phyloP scores from a whole-genome alignment of 768 basidiomycete genomes.

The Sarcomyxa edulis region DNA sequence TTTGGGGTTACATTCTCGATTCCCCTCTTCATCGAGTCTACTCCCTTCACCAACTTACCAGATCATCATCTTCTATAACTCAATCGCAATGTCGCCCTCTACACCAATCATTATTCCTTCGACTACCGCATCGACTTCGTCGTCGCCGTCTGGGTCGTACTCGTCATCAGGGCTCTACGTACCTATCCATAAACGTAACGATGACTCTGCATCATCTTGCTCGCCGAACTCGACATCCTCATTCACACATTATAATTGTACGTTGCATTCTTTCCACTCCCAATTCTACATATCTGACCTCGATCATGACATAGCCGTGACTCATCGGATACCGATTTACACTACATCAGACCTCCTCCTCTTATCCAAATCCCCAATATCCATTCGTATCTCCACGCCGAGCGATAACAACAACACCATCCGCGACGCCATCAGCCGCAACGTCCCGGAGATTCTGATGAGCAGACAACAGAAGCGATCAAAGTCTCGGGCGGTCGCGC shows the following conservation, averaged over 20 bases:
- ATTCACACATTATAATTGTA: too few species aligned
- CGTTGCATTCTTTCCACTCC: too few species aligned
- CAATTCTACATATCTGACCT: too few species aligned
- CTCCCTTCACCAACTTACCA: slow-evolving; percentile 4
- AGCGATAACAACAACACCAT: too few species aligned
- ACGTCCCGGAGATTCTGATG: slow-evolving; percentile 24
- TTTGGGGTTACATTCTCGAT: slow-evolving; percentile 5
- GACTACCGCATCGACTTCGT: slow-evolving; percentile 8
- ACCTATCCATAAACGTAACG: slow-evolving; percentile 32
- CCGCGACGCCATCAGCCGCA: slow-evolving; percentile 17
- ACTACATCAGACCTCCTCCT: slow-evolving; percentile 18
- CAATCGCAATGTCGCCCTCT: slow-evolving; percentile 19
- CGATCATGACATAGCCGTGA: slow-evolving; percentile 3
- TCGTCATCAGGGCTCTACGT: slow-evolving; percentile 25
- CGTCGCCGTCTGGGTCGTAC: slow-evolving; percentile 14
- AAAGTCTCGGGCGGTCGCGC: neutral
- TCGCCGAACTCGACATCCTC: slow-evolving; percentile 1
- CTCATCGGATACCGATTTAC: slow-evolving; percentile 17
- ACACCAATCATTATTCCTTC: slow-evolving; percentile 11
- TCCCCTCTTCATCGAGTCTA: slow-evolving; percentile 5
- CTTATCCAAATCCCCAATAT: slow-evolving; percentile 21
- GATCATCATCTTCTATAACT: slow-evolving; percentile 7
- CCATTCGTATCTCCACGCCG: slow-evolving; percentile 16
- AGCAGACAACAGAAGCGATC: slow-evolving; percentile 19
- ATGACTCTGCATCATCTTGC: slow-evolving; percentile 8